Base-by-base conservation (phyloP, 2,329 filamentous ascomycete genomes). In the Cordyceps pruinosa region DNA sequence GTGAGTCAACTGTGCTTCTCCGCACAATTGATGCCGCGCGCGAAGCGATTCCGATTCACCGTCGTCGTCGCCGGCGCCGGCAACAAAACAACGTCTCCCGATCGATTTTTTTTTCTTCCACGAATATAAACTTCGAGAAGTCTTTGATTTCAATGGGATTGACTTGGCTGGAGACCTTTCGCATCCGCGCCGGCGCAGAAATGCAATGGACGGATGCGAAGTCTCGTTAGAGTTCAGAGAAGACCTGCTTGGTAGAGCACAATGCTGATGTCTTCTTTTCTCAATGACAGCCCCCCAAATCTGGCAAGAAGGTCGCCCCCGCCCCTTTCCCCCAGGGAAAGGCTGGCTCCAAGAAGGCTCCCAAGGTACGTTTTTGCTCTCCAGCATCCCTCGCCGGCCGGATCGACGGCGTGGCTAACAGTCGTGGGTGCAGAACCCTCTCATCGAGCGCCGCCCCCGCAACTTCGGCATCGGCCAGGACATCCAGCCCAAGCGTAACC, bases 201-300 rank as follows among this genome's bases (percentile, higher is more conserved):
- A 83, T 79, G 80, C 74, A 74, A 71, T 70, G 70, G 70, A 65
- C 71, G 15, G 21, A 44, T 44, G 28, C 37, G 75, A 77, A 65
- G 65, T 82, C 88, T 94, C 90, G 87, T 79, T 95, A 95, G 90
- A 96, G 90, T 88, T 88, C 78, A 88, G 85, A 87, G 86, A 89
- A 87, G 89, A 82, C 73, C 76, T 81, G 80, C 78, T 79, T 77
- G 78, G 81, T 87, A 87, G 83, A 56, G 53, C 53, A 56, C 86
- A 84, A 81, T 83, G 88, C 91, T 97, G 89, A 96, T 90, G 81
- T 90, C 87, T 90, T 96, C 89, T 94, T 92, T 95, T 90, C 93
- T 97, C 93, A 94, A 97, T 97, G 92, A 97, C 83, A 97, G 94
- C 90, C 94, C 88, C 89, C 93, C 76, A 99, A 97, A 83, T 75